A percentile compares a stretch with the other conserved stretches of the same genome.
phyloP scores from a whole-genome alignment of 495 filamentous ascomycete species.

The Tuber microsphaerosporum region DNA sequence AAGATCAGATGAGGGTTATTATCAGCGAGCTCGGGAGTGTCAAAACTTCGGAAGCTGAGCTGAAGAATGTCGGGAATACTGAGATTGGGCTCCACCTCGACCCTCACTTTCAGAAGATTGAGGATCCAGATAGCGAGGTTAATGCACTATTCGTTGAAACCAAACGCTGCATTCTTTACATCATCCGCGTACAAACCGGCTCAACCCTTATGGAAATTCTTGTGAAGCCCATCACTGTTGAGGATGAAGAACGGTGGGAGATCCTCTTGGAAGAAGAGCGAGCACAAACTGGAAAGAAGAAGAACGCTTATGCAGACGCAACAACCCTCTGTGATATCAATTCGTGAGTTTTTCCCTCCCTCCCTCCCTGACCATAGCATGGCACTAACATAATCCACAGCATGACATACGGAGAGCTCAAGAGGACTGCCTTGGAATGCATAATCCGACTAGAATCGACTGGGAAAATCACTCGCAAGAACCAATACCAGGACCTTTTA shows the following conservation, averaged over 20 bases:
- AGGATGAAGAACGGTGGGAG: conserved; percentile 87
- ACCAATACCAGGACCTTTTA: conserved; percentile 91
- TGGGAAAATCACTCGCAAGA: conserved; percentile 80
- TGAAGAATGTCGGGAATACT: conserved; percentile 74
- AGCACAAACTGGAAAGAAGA: conserved; percentile 54
- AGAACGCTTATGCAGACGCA: conserved; percentile 83
- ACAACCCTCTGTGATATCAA: conserved; percentile 80
- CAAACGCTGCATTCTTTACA: conserved; percentile 93
- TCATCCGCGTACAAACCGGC: conserved; percentile 94
- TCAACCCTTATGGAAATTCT: conserved; percentile 88
- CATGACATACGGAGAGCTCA: conserved; percentile 86
- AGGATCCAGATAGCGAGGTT: conserved; percentile 86
- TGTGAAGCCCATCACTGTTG: conserved; percentile 73
- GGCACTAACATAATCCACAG: conserved; percentile 41
- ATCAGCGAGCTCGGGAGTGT: conserved; percentile 88
- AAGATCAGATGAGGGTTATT: conserved; percentile 85
- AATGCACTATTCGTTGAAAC: conserved; percentile 96
- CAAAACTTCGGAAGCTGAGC: conserved; percentile 88
- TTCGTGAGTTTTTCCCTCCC: conserved; percentile 30
- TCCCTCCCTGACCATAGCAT: neutral
- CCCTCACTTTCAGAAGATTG: conserved; percentile 79
- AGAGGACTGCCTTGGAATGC: conserved; percentile 87
- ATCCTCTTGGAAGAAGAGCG: conserved; percentile 77
- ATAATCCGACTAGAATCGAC: conserved; percentile 78
- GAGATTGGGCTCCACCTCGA: conserved; percentile 90